These are phyloP conservation scores for Penstemon eatonii DNA, from an alignment of 257 asterid genomes.

Conservation along the genomic window DNA sequence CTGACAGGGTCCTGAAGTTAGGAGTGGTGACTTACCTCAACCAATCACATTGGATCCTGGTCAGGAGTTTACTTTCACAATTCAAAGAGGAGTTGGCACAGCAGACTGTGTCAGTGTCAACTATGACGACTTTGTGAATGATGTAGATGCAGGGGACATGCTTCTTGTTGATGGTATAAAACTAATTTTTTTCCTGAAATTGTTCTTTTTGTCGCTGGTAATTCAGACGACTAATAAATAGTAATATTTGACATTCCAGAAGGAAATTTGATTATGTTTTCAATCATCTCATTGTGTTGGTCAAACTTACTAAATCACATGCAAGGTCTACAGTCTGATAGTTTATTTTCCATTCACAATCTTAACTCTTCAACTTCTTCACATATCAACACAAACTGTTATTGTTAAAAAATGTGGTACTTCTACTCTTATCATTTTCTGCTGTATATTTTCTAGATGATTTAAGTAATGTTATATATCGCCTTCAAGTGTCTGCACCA, in stretches of 20 bases:
- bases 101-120: constrained; percentile 91
- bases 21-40: constrained; percentile 99
- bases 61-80: constrained; percentile 95
- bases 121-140: constrained; percentile 97
- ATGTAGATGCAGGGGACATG: constrained; percentile 92
- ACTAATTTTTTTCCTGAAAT: constrained; percentile 9
- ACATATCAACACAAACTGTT: not conserved
- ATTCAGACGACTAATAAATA: not conserved
- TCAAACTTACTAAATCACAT: not conserved
- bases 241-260: not conserved
- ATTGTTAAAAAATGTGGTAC: not conserved
- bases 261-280: constrained; percentile 1
- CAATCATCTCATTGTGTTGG: constrained; percentile 1
- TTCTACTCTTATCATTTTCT: too few species aligned
- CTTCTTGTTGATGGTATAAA: constrained; percentile 92
- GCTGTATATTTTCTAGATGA: too few species aligned
- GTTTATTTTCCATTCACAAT: not conserved
- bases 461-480: too few species aligned
- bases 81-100: constrained; percentile 93
- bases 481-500: too few species aligned
- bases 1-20: constrained; percentile 98
- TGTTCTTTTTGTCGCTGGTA: constrained; percentile 16
- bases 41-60: constrained; percentile 74
- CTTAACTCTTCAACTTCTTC: not conserved
- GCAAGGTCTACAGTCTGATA: not conserved